A percentile compares a stretch with the other conserved stretches of the same genome.
phyloP scores from a whole-genome alignment of 495 filamentous ascomycete species.

The Neurospora sp. region DNA sequence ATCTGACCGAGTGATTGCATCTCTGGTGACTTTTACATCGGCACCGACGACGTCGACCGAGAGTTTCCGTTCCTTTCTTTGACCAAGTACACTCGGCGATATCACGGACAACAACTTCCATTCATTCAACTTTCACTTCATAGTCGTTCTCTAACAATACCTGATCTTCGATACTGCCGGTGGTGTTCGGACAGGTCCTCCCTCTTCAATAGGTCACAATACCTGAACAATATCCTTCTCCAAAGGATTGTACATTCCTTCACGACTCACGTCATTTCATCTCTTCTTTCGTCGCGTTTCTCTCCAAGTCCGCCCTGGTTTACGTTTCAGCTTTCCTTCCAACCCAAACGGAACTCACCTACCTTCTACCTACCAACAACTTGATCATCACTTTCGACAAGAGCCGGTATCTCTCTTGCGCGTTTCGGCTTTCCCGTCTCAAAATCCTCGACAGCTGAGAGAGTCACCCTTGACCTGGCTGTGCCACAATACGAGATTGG shows the following conservation, averaged over 20 bases:
- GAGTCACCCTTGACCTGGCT: constrained; percentile 1
- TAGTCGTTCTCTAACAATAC: neutral
- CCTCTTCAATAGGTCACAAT: neutral
- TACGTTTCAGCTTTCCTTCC: neutral
- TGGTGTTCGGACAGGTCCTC: neutral
- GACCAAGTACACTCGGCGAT: neutral
- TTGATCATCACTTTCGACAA: neutral
- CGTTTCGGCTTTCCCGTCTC: neutral
- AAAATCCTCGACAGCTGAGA: neutral
- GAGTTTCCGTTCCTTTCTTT: neutral
- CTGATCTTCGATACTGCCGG: neutral
- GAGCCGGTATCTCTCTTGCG: neutral
- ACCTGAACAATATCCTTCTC: neutral
- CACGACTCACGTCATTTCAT: neutral
- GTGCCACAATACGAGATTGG: constrained; percentile 15
- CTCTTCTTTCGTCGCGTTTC: neutral
- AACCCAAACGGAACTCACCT: neutral
- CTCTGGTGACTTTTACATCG: neutral
- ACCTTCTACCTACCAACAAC: neutral
- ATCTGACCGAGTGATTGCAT: neutral
- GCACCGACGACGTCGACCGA: neutral
- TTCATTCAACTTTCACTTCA: neutral
- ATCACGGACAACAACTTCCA: neutral
- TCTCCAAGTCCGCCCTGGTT: neutral
- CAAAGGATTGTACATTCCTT: neutral